Evolutionary conservation across 73 alveolate genomes (phyloP).

Genomic region (Paramecium sexaurelia): DNA sequence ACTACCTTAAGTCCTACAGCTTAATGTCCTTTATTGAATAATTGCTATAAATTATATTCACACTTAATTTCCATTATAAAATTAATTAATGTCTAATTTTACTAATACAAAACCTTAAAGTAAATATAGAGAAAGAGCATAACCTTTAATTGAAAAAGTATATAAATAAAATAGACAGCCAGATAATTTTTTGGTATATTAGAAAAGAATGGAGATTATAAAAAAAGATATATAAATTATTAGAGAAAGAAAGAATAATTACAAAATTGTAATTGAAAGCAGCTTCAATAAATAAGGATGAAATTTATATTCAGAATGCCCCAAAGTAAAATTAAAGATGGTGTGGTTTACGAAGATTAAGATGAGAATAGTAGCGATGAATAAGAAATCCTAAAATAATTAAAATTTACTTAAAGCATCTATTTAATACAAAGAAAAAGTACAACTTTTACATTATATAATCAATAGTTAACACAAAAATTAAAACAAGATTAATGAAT

Average conservation of each 20-base stretch:
- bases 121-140: not conserved
- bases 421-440: constrained; percentile 1
- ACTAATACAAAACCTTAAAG: not conserved
- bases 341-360: not conserved
- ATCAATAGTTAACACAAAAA: constrained; percentile 21
- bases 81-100: not conserved
- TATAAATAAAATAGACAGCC: not conserved
- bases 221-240: constrained; percentile 33
- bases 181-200: constrained; percentile 20
- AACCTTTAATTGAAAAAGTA: not conserved
- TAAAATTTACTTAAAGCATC: constrained; percentile 48
- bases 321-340: constrained; percentile 17
- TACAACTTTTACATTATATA: not conserved
- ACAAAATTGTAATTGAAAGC: constrained; percentile 40
- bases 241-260: constrained; percentile 29
- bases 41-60: not conserved
- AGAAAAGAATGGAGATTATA: constrained; percentile 55
- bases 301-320: constrained; percentile 30
- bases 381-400: not conserved
- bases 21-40: not conserved
- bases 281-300: constrained; percentile 41
- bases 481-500: not conserved
- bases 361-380: not conserved
- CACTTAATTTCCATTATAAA: not conserved
- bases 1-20: not conserved